Evolutionary conservation across 2,329 filamentous ascomycete species (phyloP).

Genomic region (Aspergillus pseudoglaucus): DNA sequence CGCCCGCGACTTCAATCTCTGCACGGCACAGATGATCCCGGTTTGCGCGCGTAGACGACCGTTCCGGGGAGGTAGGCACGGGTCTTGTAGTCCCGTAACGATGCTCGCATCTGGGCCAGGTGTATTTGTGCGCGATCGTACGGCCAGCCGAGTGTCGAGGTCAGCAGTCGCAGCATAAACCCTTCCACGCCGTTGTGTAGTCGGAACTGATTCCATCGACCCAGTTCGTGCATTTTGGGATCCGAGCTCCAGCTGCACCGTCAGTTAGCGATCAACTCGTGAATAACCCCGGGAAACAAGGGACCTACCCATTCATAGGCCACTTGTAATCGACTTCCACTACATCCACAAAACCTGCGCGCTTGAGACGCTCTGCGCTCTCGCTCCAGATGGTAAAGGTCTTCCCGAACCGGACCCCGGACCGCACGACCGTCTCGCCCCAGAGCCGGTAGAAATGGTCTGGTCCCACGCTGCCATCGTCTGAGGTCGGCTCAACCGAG

Average conservation of each 20-base stretch:
- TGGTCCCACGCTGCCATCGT: constrained; percentile 11
- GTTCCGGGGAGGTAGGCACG: constrained; percentile 18
- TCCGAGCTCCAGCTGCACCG: constrained; percentile 14
- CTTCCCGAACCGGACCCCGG: constrained; percentile 16
- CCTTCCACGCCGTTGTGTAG: constrained; percentile 14
- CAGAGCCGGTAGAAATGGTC: constrained; percentile 14
- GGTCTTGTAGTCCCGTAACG: constrained; percentile 13
- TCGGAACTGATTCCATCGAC: constrained; percentile 17
- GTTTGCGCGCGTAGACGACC: constrained; percentile 15
- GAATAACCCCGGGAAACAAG: neutral
- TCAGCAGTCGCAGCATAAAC: constrained; percentile 18
- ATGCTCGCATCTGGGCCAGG: constrained; percentile 18
- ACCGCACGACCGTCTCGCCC: constrained; percentile 12
- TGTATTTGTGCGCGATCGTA: constrained; percentile 17
- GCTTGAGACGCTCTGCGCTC: constrained; percentile 11
- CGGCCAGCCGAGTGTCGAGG: constrained; percentile 15
- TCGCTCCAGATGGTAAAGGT: constrained; percentile 26
- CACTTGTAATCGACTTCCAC: constrained; percentile 17
- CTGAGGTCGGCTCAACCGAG: constrained; percentile 18
- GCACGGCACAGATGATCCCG: neutral
- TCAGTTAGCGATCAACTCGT: neutral
- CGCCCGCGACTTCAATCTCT: neutral
- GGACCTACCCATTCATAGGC: constrained; percentile 14
- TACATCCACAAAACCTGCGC: constrained; percentile 22
- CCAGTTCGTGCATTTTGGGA: constrained; percentile 16